A percentile compares a stretch with the other conserved stretches of the same genome.
Evolutionary conservation across 371 early-diverging fungal genomes (phyloP).

Genomic region (Mycotypha africana): DNA sequence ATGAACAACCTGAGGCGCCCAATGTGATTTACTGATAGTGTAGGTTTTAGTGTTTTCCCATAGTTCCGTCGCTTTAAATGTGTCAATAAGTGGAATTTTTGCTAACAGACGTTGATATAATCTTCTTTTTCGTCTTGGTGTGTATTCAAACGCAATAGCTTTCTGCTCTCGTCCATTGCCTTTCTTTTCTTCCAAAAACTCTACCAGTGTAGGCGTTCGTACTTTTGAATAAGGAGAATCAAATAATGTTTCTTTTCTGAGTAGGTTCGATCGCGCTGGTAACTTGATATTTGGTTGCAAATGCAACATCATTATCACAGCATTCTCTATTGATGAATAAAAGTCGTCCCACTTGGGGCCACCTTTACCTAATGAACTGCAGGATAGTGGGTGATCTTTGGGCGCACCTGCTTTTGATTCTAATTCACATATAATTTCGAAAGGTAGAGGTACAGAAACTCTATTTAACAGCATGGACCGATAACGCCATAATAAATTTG

Average conservation of each 20-base stretch:
- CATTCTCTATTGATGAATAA: slow-evolving; percentile 10
- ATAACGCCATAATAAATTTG: slow-evolving; percentile 39
- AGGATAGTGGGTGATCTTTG: slow-evolving; percentile 3
- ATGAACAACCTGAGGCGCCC: slow-evolving; percentile 13
- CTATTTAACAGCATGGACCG: slow-evolving; percentile 24
- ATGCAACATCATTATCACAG: slow-evolving; percentile 3
- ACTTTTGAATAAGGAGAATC: slow-evolving; percentile 16
- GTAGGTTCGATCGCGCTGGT: not conserved
- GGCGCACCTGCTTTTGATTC: slow-evolving; percentile 29
- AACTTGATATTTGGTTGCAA: slow-evolving; percentile 1
- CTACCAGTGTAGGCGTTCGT: slow-evolving; percentile 9
- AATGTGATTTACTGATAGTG: slow-evolving; percentile 11
- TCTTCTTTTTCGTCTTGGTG: slow-evolving; percentile 15
- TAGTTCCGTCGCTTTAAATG: slow-evolving; percentile 8
- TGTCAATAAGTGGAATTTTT: slow-evolving; percentile 19
- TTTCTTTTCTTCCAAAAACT: slow-evolving; percentile 1
- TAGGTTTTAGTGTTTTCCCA: slow-evolving; percentile 14
- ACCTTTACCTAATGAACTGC: slow-evolving; percentile 7
- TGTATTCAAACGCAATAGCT: not conserved
- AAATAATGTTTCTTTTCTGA: slow-evolving; percentile 4
- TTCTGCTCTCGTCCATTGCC: not conserved
- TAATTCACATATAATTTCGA: slow-evolving; percentile 33
- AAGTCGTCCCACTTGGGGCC: slow-evolving; percentile 31
- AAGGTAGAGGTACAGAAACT: slow-evolving; percentile 26
- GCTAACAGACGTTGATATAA: slow-evolving; percentile 23